Conservation (phyloP, 2,329 filamentous ascomycete genomes). For the Penicillium sp. region DNA sequence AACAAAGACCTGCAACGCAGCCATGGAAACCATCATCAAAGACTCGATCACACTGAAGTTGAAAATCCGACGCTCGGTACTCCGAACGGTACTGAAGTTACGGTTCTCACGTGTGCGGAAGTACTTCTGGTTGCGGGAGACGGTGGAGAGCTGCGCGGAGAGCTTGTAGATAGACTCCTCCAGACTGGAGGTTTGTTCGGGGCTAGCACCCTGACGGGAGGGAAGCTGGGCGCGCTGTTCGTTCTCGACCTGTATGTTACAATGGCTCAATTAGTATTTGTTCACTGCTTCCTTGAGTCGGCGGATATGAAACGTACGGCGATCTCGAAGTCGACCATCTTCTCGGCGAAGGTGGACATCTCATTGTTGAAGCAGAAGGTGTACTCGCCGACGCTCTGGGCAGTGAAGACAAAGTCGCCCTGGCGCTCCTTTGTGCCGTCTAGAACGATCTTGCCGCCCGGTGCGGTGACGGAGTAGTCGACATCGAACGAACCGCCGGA, state of each 20-base stretch:
- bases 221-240: slow-evolving; percentile 79
- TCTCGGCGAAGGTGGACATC: slow-evolving; percentile 97
- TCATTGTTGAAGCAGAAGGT: slow-evolving; percentile 98
- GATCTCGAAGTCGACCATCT: slow-evolving; percentile 97
- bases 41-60: slow-evolving; percentile 96
- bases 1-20: slow-evolving; percentile 91
- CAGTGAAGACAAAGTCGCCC: slow-evolving; percentile 97
- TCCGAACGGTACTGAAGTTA: slow-evolving; percentile 96
- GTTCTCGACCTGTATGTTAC: slow-evolving; percentile 72
- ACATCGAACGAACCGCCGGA: slow-evolving; percentile 96
- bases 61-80: slow-evolving; percentile 92
- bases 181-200: slow-evolving; percentile 83
- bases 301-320: slow-evolving; percentile 59
- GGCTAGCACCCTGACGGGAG: slow-evolving; percentile 80
- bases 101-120: slow-evolving; percentile 98
- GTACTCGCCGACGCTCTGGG: slow-evolving; percentile 83
- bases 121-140: slow-evolving; percentile 97
- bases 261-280: neutral
- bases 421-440: slow-evolving; percentile 89
- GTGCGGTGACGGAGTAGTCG: slow-evolving; percentile 84
- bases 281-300: neutral
- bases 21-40: slow-evolving; percentile 90
- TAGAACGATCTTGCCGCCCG: slow-evolving; percentile 75
- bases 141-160: slow-evolving; percentile 87
- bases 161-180: slow-evolving; percentile 97